Conservation (phyloP, 1,284 basidiomycete species). For the Rhodotorula sp. region DNA sequence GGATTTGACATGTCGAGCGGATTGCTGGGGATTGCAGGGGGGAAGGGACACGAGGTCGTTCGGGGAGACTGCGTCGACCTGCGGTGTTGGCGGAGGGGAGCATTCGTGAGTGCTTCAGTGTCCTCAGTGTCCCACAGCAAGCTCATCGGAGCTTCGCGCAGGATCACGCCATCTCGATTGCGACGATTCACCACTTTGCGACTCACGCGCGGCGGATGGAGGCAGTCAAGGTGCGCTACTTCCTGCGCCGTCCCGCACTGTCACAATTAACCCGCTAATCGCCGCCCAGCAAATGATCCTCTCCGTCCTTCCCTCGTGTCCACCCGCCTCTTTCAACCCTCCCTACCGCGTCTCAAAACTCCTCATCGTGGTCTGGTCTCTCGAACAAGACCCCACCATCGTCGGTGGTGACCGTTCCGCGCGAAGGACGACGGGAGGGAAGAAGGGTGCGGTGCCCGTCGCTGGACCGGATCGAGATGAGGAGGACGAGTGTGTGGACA, state of each 20-base stretch:
- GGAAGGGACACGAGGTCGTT: conserved; percentile 69
- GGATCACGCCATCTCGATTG: conserved; percentile 94
- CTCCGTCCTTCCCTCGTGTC: conserved; percentile 16
- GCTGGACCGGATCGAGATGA: not conserved
- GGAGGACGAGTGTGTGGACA: conserved; percentile 12
- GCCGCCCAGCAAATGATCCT: conserved; percentile 36
- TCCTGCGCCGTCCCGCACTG: not conserved
- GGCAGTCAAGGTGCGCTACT: conserved; percentile 64
- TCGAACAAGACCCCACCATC: conserved; percentile 70
- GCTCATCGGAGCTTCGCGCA: conserved; percentile 46
- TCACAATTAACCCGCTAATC: conserved; percentile 5
- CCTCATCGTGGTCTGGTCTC: conserved; percentile 97
- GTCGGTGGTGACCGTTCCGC: conserved; percentile 30
- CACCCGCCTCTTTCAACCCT: conserved; percentile 52
- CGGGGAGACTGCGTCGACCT: conserved; percentile 67
- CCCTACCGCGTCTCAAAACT: conserved; percentile 48
- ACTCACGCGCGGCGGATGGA: conserved; percentile 66
- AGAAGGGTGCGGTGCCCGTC: conserved; percentile 31
- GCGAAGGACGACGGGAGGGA: conserved; percentile 21
- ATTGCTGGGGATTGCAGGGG: conserved; percentile 69
- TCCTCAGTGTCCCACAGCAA: no score
- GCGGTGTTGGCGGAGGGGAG: conserved; percentile 64
- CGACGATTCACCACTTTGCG: conserved; percentile 89
- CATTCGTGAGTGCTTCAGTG: conserved; percentile 62
- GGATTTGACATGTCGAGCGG: conserved; percentile 67